These are phyloP conservation scores for Oenanthe javanica DNA, from an alignment of 140 eudicot species.

Conservation along the genomic window DNA sequence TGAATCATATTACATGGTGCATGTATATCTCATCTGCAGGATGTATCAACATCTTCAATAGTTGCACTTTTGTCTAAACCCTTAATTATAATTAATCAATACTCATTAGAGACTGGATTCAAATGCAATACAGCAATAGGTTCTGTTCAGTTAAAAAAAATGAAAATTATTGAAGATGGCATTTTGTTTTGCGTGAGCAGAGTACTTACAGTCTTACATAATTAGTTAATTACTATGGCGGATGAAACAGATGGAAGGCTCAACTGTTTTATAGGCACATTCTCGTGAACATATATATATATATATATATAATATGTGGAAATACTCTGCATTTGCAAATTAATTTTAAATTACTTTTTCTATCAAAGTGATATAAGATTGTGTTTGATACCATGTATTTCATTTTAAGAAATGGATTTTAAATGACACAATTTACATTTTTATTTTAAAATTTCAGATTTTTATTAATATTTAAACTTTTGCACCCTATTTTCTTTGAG, in stretches of 20 bases:
- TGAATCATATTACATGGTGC: background rate
- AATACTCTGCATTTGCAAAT: background rate
- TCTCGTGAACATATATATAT: constrained; percentile 18
- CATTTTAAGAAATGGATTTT: no score
- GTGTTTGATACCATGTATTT: no score
- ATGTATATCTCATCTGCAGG: background rate
- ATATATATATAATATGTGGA: background rate
- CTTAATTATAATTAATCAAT: no score
- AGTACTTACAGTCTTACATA: background rate
- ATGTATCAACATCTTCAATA: background rate
- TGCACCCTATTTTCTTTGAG: no score
- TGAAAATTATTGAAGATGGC: background rate
- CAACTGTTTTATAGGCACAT: constrained; percentile 24
- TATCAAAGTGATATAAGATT: no score
- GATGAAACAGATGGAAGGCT: background rate
- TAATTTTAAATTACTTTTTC: background rate
- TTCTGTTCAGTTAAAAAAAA: no score
- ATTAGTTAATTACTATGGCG: background rate
- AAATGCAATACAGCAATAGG: no score
- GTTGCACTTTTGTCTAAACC: background rate
- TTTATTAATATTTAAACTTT: no score
- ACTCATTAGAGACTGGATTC: no score
- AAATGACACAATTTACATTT: no score
- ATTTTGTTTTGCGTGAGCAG: background rate
- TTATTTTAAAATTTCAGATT: no score